Base-by-base conservation (phyloP, 495 filamentous ascomycete species). In the Melanomma pulvis-pyrius region DNA sequence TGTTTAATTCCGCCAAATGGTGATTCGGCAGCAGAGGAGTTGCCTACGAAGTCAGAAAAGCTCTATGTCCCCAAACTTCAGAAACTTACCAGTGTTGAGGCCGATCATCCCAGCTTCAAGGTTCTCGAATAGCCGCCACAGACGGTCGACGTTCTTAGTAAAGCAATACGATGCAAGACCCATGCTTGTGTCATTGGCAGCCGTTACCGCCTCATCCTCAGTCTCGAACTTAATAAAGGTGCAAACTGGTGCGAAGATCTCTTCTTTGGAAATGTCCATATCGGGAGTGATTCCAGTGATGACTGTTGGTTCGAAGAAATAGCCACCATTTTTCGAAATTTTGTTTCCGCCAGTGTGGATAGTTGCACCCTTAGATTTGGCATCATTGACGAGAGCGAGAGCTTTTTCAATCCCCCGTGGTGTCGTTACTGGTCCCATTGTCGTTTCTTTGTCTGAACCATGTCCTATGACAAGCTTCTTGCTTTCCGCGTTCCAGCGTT, bases 1-100 rank as follows among this genome's bases (percentile, higher is more conserved):
- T 90, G 87, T 77, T 92, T 92, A 65, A 90, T 88, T 0, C 84
- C 89, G 19, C 89, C 89, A 71, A 92, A 92, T 0, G 89, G 89
- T 11, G 85, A 82, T 70, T 92, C 88, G 1, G 88, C 86, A 0
- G 88, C 84, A 0, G 87, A 90, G 41, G 82, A 79, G 63, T 68
- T 68, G 26, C 70, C 70, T 72, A 47, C 1, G 5, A 30, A 54
- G 28, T 26, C 29, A 66, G 56, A 4, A 53, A 22, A 4, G 3
- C 22, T 39, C 12, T 56, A 22, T 13, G 5, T 22, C 30, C 26
- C 13, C 25, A 51, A 6, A 21, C 2, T 12, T 5, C 11, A 17
- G 12, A 15, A 15, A 55, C 65, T 53, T 59, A 83, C 87, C 86
- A 44, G 83, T 87, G 63, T 90, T 88, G 78, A 90, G 71, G 6